These are phyloP conservation scores for Tetradesmus lagerheimii DNA, from an alignment of 139 green algal species.

Conservation along the genomic window DNA sequence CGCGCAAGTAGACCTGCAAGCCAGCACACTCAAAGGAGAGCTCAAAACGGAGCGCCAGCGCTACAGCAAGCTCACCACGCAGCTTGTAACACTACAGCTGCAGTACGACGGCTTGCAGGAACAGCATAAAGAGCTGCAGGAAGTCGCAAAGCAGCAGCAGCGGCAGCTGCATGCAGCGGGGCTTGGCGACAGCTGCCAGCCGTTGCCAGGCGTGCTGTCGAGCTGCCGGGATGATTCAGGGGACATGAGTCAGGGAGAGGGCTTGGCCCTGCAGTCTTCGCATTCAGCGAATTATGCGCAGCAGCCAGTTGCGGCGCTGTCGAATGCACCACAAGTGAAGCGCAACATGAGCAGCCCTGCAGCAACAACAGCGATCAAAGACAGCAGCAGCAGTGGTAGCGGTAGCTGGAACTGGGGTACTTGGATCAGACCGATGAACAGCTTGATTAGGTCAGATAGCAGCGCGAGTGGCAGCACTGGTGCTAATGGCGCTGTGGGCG, in stretches of 20 bases:
- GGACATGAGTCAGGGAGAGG: background rate
- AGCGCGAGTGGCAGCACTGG: background rate
- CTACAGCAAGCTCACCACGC: background rate
- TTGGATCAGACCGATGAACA: background rate
- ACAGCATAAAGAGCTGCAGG: background rate
- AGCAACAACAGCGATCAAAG: background rate
- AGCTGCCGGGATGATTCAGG: background rate
- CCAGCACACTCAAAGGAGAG: background rate
- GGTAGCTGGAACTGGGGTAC: background rate
- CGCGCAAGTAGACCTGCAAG: conserved; percentile 16
- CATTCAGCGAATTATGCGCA: background rate
- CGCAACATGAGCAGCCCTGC: background rate
- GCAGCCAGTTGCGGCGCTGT: background rate
- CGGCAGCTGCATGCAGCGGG: background rate
- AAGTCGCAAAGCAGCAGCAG: conserved; percentile 4
- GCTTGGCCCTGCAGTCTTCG: background rate
- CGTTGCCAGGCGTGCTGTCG: background rate
- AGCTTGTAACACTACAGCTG: background rate
- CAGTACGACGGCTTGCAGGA: conserved; percentile 15
- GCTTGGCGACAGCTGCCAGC: background rate
- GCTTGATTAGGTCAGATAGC: background rate
- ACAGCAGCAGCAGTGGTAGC: background rate
- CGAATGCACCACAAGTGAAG: background rate
- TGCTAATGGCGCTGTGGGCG: background rate
- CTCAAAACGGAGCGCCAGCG: conserved; percentile 9